Evolutionary conservation across 495 filamentous ascomycete genomes (phyloP), one percentile per base, ranked within the genome.

Genomic region (Aspergillus cavernicola): DNA sequence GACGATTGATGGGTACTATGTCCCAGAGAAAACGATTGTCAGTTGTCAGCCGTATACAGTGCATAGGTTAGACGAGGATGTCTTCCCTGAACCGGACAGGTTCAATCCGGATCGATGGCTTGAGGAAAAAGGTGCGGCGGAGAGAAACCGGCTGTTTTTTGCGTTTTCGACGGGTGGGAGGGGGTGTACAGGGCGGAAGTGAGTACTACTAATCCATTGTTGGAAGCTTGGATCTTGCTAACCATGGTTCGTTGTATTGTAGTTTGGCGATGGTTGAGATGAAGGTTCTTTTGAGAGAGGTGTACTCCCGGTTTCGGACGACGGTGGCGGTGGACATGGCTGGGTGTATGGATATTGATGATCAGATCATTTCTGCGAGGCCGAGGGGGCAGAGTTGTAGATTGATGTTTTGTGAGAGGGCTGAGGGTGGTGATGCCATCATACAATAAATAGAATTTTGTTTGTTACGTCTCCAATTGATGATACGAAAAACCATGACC

Each of bases 41-140:
- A 84, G 83, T 36, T 81, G 85, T 15, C 78, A 87, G 56, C 81
- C 85, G 15, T 85, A 86, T 56, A 80, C 75, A 0, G 69, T 93
- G 29, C 88, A 91, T 62, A 75, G 81, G 35, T 65, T 81, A 8
- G 75, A 85, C 53, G 59, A 70, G 20, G 58, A 60, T 7, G 80
- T 84, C 3, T 85, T 83, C 46, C 74, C 78, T 0, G 64, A 82
- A 0, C 78, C 80, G 0, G 72, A 83, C 24, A 39, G 52, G 12
- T 87, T 86, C 54, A 63, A 67, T 28, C 85, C 85, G 7, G 84
- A 86, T 48, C 70, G 85, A 36, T 89, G 86, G 86, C 61, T 88
- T 37, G 75, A 75, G 6, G 60, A 64, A 19, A 54, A 77, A 18
- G 80, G 77, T 1, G 46, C 58, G 11, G 59, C 47, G 6, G 72